A percentile compares a stretch with the other conserved stretches of the same genome.
Conservation (phyloP, 1,284 basidiomycete species). For the Ganoderma lingzhi region DNA sequence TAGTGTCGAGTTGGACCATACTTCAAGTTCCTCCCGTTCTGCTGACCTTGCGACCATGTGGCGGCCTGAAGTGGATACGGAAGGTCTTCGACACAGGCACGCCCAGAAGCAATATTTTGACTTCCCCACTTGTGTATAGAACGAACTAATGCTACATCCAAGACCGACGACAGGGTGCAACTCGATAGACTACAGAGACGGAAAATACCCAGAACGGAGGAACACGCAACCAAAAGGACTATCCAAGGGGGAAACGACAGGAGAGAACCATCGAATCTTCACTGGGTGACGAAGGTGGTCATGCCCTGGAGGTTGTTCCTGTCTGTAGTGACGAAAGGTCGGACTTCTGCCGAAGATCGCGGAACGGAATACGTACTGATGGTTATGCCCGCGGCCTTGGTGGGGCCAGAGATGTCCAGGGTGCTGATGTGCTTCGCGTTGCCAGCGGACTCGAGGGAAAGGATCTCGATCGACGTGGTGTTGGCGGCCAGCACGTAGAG, state of each 20-base stretch:
- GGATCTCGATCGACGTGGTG: slow-evolving; percentile 48
- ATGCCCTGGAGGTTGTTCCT: slow-evolving; percentile 52
- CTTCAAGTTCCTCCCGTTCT: background rate
- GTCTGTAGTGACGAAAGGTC: slow-evolving; percentile 33
- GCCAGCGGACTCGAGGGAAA: slow-evolving; percentile 51
- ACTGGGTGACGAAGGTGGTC: slow-evolving; percentile 46
- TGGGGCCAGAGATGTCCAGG: slow-evolving; percentile 49
- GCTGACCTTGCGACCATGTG: background rate
- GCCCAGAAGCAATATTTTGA: background rate
- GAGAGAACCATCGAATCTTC: background rate
- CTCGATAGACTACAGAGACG: background rate
- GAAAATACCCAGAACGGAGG: background rate
- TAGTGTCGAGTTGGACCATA: background rate
- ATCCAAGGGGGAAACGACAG: background rate
- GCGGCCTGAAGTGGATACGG: background rate
- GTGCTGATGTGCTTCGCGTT: slow-evolving; percentile 49
- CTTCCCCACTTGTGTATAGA: slow-evolving; percentile 13
- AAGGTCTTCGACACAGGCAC: background rate
- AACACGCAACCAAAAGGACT: background rate
- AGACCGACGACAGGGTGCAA: background rate
- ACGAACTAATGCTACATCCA: slow-evolving; percentile 20
- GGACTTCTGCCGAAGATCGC: background rate
- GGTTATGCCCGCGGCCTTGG: slow-evolving; percentile 46
- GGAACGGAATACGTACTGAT: slow-evolving; percentile 42
- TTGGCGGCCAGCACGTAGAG: slow-evolving; percentile 53